A percentile compares a stretch with the other conserved stretches of the same genome.
Evolutionary conservation across 176 grass and related monocot genomes (phyloP).

Genomic region (Carex parvula): DNA sequence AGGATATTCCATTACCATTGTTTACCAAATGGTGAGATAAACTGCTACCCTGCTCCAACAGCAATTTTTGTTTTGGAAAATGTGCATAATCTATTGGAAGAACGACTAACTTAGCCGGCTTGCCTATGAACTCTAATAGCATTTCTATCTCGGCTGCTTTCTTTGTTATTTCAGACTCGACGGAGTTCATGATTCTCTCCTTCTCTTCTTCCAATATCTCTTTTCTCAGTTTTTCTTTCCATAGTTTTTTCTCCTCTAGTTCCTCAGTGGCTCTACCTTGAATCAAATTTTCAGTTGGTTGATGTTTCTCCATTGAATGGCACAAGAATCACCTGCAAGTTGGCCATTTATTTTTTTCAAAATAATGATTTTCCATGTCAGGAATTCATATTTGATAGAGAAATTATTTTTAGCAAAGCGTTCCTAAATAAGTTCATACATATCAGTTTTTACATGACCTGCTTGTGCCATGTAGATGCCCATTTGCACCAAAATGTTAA

Average conservation of each 20-base stretch:
- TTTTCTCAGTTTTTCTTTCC: constrained; percentile 22
- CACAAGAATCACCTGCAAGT: not conserved
- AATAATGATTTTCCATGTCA: not conserved
- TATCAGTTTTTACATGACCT: not conserved
- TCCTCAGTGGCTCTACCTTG: not conserved
- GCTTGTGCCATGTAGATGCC: not conserved
- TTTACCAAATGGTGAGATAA: not conserved
- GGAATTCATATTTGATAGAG: not conserved
- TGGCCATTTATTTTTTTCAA: not conserved
- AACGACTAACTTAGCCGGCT: constrained; percentile 11
- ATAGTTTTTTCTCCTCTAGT: constrained; percentile 6
- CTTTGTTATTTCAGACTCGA: constrained; percentile 10
- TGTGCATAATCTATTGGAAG: not conserved
- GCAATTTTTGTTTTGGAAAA: constrained; percentile 7
- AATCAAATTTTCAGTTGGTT: not conserved
- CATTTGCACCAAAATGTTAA: not conserved
- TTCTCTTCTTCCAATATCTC: constrained; percentile 27
- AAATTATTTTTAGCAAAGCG: not conserved
- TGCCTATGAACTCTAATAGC: not conserved
- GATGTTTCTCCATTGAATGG: constrained; percentile 17
- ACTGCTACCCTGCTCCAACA: not conserved
- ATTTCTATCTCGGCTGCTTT: constrained; percentile 17
- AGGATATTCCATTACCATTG: not conserved
- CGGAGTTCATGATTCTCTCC: not conserved
- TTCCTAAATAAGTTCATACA: not conserved